Evolutionary conservation across 768 basidiomycete genomes (phyloP).

Genomic region (Boletus vinaceobasis): DNA sequence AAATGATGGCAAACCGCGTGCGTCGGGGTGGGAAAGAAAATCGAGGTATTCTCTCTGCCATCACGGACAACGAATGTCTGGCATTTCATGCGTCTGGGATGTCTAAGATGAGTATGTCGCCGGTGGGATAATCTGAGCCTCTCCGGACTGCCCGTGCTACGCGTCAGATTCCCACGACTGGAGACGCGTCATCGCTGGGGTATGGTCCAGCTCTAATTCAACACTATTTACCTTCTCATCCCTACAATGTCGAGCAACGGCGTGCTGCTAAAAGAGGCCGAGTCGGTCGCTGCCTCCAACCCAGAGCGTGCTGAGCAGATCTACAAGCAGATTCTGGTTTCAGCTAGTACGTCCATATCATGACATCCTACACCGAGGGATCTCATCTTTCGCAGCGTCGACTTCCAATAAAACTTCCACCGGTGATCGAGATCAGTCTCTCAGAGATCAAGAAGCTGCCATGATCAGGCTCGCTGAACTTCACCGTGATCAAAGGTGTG

Average conservation of each 20-base stretch:
- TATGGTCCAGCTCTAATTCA: background rate
- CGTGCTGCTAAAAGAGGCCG: slow-evolving; percentile 45
- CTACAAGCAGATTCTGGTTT: slow-evolving; percentile 66
- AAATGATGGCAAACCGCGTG: too few relatives aligned
- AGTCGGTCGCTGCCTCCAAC: slow-evolving; percentile 40
- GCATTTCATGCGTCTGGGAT: too few relatives aligned
- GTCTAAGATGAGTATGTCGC: too few relatives aligned
- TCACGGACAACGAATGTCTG: too few relatives aligned
- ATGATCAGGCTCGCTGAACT: slow-evolving; percentile 83
- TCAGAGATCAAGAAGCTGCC: slow-evolving; percentile 82
- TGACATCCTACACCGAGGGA: background rate
- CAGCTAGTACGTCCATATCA: slow-evolving; percentile 30
- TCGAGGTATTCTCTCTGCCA: too few relatives aligned
- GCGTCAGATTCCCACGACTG: slow-evolving; percentile 22
- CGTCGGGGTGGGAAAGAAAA: too few relatives aligned
- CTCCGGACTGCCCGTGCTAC: too few relatives aligned
- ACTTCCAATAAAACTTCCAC: slow-evolving; percentile 34
- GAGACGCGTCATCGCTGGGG: slow-evolving; percentile 24
- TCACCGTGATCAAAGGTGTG: slow-evolving; percentile 81
- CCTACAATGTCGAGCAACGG: slow-evolving; percentile 24
- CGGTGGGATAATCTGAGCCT: too few relatives aligned
- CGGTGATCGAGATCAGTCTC: slow-evolving; percentile 49
- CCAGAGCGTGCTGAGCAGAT: slow-evolving; percentile 65
- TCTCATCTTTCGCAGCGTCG: slow-evolving; percentile 19
- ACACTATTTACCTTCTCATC: background rate